Evolutionary conservation across 139 green algal genomes (phyloP).

Genomic region (Microglena sp.): DNA sequence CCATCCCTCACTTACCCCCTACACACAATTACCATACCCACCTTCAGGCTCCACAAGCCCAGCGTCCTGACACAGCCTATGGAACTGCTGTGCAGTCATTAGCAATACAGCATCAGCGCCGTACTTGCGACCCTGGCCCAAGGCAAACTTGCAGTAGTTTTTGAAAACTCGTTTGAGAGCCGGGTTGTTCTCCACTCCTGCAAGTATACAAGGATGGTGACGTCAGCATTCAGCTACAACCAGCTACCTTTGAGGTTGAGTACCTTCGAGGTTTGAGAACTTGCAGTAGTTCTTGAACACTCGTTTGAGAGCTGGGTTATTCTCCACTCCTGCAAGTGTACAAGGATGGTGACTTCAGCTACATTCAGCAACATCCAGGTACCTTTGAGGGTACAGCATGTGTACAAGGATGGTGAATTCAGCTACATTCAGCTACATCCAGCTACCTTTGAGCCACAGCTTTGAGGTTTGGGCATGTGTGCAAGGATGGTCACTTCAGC

Average conservation of each 20-base stretch:
- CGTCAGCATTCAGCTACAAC: too few relatives aligned
- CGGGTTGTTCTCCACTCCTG: constrained; percentile 29
- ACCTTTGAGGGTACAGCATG: too few relatives aligned
- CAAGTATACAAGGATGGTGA: background rate
- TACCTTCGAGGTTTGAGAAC: too few relatives aligned
- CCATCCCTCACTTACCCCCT: background rate
- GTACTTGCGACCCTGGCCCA: constrained; percentile 35
- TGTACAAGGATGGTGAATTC: too few relatives aligned
- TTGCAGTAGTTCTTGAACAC: constrained; percentile 48
- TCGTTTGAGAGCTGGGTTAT: constrained; percentile 30
- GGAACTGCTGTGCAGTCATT: constrained; percentile 48
- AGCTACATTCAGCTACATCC: too few relatives aligned
- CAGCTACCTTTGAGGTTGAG: too few relatives aligned
- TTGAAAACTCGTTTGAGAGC: constrained; percentile 40
- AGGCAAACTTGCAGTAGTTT: constrained; percentile 37
- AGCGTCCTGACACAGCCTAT: constrained; percentile 36
- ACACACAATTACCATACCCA: constrained; percentile 4
- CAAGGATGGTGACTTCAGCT: too few relatives aligned
- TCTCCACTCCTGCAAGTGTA: constrained; percentile 19
- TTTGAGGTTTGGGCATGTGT: too few relatives aligned
- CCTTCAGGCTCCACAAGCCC: constrained; percentile 45
- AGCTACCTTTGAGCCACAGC: too few relatives aligned
- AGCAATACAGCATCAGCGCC: constrained; percentile 22
- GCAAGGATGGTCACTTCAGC: too few relatives aligned
- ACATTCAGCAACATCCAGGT: too few relatives aligned